Evolutionary conservation across 2,329 filamentous ascomycete species (phyloP).

Genomic region (Xylariaceae sp.): DNA sequence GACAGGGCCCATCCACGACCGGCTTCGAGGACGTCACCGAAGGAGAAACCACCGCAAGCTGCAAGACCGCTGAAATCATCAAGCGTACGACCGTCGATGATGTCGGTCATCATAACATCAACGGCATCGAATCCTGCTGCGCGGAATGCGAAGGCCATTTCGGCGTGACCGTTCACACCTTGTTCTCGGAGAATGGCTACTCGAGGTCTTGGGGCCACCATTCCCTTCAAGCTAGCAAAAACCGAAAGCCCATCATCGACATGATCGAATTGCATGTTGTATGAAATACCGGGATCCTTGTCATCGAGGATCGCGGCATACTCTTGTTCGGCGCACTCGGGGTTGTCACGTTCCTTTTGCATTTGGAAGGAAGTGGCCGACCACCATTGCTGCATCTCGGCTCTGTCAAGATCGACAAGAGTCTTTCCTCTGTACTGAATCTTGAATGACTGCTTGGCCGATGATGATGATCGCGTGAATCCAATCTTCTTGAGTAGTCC

Average conservation of each 20-base stretch:
- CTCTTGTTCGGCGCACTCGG: conserved; percentile 78
- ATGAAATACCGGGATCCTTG: conserved; percentile 75
- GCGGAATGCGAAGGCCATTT: conserved; percentile 93
- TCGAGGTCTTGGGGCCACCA: conserved; percentile 50
- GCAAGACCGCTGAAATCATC: conserved; percentile 81
- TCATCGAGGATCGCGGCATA: conserved; percentile 69
- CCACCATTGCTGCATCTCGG: conserved; percentile 81
- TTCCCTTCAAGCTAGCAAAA: conserved; percentile 51
- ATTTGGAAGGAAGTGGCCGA: conserved; percentile 82
- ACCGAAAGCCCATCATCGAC: conserved; percentile 70
- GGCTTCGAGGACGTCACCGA: conserved; percentile 78
- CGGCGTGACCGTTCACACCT: conserved; percentile 91
- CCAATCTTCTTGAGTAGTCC: conserved; percentile 82
- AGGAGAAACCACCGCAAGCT: conserved; percentile 95
- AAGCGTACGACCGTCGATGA: conserved; percentile 73
- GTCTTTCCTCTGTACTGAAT: conserved; percentile 66
- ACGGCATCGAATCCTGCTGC: conserved; percentile 85
- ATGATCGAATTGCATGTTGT: conserved; percentile 75
- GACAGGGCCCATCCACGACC: conserved; percentile 95
- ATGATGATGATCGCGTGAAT: conserved; percentile 58
- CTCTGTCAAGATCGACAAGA: conserved; percentile 64
- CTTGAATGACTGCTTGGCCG: conserved; percentile 65
- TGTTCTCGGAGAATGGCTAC: conserved; percentile 94
- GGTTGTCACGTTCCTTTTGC: conserved; percentile 86
- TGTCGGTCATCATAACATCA: conserved; percentile 95